A percentile compares a stretch with the other conserved stretches of the same genome.
Evolutionary conservation across 768 basidiomycete species (phyloP).

Genomic region (Peribolospora baueri): DNA sequence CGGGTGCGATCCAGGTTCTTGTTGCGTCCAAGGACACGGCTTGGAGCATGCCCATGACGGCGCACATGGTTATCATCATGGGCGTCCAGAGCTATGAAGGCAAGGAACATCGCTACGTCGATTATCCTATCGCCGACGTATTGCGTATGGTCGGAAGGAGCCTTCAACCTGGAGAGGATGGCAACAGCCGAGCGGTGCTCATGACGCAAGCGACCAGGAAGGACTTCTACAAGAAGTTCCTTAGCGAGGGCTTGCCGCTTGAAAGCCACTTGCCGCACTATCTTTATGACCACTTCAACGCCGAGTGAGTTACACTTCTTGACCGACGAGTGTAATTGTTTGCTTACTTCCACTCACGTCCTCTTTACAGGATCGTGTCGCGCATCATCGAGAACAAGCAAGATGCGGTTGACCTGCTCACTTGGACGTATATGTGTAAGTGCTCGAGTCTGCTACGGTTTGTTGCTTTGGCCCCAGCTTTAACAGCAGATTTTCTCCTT

Average conservation of each 20-base stretch:
- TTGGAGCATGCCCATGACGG: slow-evolving; percentile 79
- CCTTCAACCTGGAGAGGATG: slow-evolving; percentile 68
- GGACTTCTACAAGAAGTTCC: slow-evolving; percentile 97
- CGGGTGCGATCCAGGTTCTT: slow-evolving; percentile 80
- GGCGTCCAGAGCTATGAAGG: slow-evolving; percentile 95
- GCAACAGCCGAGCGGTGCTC: slow-evolving; percentile 71
- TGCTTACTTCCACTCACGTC: too few species aligned
- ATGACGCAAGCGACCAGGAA: slow-evolving; percentile 97
- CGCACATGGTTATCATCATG: slow-evolving; percentile 98
- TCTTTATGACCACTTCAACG: slow-evolving; percentile 89
- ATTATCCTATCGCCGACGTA: slow-evolving; percentile 95
- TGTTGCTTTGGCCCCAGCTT: not conserved
- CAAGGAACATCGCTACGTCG: slow-evolving; percentile 89
- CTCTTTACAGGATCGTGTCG: slow-evolving; percentile 40
- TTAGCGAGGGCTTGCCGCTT: slow-evolving; percentile 88
- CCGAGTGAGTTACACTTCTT: slow-evolving; percentile 26
- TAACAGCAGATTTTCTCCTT: not conserved
- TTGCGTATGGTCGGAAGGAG: slow-evolving; percentile 99
- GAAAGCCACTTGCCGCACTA: slow-evolving; percentile 79
- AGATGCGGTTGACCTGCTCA: slow-evolving; percentile 56
- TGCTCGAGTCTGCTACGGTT: not conserved
- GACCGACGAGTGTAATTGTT: too few species aligned
- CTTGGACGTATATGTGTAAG: slow-evolving; percentile 58
- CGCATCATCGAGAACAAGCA: slow-evolving; percentile 99
- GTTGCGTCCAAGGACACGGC: slow-evolving; percentile 94